A percentile compares a stretch with the other conserved stretches of the same genome.
These are phyloP conservation scores for Iberis amara DNA, from an alignment of 441 rosid species.

Conservation along the genomic window DNA sequence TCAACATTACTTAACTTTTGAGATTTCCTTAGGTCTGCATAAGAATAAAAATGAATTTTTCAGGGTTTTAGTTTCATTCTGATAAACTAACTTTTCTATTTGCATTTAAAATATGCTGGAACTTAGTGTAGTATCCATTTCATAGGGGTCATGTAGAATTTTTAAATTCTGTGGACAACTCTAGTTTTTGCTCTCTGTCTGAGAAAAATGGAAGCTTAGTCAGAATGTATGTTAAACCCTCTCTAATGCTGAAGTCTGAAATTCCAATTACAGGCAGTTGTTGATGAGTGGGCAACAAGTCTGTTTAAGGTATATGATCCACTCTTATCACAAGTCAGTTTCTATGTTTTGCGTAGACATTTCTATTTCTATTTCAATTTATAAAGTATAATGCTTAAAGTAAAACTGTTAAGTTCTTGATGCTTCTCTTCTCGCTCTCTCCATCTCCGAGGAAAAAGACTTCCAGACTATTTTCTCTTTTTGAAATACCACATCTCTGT, in stretches of 20 bases:
- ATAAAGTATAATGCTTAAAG: neutral
- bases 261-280: slow-evolving; percentile 64
- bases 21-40: slow-evolving; percentile 2
- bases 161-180: neutral
- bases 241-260: slow-evolving; percentile 25
- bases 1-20: slow-evolving; percentile 6
- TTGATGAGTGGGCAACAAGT: slow-evolving; percentile 96
- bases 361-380: neutral
- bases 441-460: slow-evolving; percentile 8
- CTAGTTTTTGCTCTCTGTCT: neutral
- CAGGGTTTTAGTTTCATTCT: no score
- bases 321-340: slow-evolving; percentile 12
- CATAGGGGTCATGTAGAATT: neutral
- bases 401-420: slow-evolving; percentile 2
- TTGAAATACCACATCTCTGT: slow-evolving; percentile 7
- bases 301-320: slow-evolving; percentile 67
- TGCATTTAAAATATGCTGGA: no score
- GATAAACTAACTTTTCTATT: no score
- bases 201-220: neutral
- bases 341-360: slow-evolving; percentile 17
- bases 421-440: slow-evolving; percentile 10
- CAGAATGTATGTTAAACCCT: slow-evolving; percentile 8
- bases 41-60: no score
- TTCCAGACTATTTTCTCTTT: slow-evolving; percentile 12
- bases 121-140: slow-evolving; percentile 12